Evolutionary conservation across 495 filamentous ascomycete genomes (phyloP).

Genomic region (Tuber melanosporum): DNA sequence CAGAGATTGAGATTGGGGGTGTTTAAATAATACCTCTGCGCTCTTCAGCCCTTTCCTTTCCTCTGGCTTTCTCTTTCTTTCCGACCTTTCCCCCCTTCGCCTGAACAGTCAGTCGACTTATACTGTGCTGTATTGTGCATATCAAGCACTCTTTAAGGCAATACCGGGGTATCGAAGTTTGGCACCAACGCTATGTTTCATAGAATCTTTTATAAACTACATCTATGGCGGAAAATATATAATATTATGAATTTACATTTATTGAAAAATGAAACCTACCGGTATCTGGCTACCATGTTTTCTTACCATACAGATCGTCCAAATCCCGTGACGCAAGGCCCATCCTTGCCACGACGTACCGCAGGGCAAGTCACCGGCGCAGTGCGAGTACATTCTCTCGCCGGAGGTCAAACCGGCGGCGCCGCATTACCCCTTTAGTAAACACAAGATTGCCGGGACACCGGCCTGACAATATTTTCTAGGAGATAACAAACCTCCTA

Average conservation of each 20-base stretch:
- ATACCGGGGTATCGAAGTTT: background rate
- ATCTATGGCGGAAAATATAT: background rate
- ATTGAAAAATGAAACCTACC: background rate
- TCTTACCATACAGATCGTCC: background rate
- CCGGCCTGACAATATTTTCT: too few relatives aligned
- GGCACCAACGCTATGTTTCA: background rate
- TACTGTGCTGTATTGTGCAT: background rate
- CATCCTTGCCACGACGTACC: too few relatives aligned
- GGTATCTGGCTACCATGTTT: background rate
- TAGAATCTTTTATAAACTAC: background rate
- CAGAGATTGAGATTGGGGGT: background rate
- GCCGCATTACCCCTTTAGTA: too few relatives aligned
- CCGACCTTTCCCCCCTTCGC: background rate
- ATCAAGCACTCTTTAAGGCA: background rate
- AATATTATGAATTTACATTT: background rate
- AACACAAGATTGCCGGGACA: too few relatives aligned
- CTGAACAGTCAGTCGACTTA: background rate
- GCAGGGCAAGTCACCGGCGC: too few relatives aligned
- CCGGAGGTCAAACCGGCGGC: too few relatives aligned
- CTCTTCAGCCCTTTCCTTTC: background rate
- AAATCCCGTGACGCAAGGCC: background rate
- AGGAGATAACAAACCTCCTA: too few relatives aligned
- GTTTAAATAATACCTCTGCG: background rate
- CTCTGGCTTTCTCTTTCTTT: background rate
- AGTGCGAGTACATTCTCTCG: too few relatives aligned